These are phyloP conservation scores for Schrenkiella parvula DNA, from an alignment of 345 rosid genomes.

Conservation along the genomic window DNA sequence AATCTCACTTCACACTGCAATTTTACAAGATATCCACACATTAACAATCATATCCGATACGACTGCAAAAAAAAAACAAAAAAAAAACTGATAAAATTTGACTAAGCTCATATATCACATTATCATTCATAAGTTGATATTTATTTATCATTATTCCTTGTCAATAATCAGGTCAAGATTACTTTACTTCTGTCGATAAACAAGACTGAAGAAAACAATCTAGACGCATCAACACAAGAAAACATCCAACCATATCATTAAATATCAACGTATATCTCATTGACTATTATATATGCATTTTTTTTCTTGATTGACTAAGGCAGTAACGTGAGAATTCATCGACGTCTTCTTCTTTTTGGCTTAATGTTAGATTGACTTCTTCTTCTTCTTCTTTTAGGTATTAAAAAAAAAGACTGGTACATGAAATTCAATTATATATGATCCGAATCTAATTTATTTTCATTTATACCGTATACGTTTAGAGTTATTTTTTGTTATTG, in stretches of 20 bases:
- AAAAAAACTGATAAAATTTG: background rate
- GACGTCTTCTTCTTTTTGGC: slow-evolving; percentile 10
- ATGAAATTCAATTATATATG: background rate
- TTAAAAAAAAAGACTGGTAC: background rate
- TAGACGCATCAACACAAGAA: background rate
- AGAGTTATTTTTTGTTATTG: background rate
- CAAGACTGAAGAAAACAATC: background rate
- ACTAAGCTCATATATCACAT: no score
- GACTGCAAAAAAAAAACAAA: background rate
- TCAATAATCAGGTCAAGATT: background rate
- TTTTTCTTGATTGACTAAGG: slow-evolving; percentile 9
- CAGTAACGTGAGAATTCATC: background rate
- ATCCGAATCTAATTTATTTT: background rate
- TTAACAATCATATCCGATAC: background rate
- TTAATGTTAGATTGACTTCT: slow-evolving; percentile 13
- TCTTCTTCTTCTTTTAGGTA: slow-evolving; percentile 6
- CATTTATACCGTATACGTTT: background rate
- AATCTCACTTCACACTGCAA: slow-evolving; percentile 75
- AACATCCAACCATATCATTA: background rate
- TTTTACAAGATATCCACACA: background rate
- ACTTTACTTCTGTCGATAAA: background rate
- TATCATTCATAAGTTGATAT: background rate
- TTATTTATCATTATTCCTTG: background rate
- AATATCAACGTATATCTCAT: background rate
- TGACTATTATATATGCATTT: background rate